A percentile compares a stretch with the other conserved stretches of the same genome.
Evolutionary conservation across 78 protist species (phyloP).

Genomic region (Dictyostelium brefeldianum): DNA sequence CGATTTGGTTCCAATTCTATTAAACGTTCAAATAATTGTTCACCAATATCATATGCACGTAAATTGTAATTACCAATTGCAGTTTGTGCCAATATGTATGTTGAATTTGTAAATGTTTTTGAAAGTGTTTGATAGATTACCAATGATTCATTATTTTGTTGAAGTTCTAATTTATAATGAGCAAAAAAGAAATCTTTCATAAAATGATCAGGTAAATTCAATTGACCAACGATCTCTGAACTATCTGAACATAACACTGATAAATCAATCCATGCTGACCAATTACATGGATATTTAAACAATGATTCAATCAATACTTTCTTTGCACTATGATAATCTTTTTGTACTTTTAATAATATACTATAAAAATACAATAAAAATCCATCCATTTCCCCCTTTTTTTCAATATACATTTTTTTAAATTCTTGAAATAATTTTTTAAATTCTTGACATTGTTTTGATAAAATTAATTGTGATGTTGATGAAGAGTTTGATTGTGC

Average conservation of each 20-base stretch:
- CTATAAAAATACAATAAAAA: slow-evolving; percentile 64
- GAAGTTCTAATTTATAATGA: slow-evolving; percentile 74
- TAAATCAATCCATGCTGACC: slow-evolving; percentile 84
- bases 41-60: slow-evolving; percentile 81
- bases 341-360: slow-evolving; percentile 25
- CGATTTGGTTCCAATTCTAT: slow-evolving; percentile 86
- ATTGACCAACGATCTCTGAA: slow-evolving; percentile 13
- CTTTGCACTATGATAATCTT: background rate
- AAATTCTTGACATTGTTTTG: slow-evolving; percentile 15
- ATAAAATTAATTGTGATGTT: background rate
- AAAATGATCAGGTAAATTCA: slow-evolving; percentile 53
- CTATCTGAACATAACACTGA: slow-evolving; percentile 52
- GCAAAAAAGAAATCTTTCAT: slow-evolving; percentile 88
- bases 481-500: background rate
- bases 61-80: slow-evolving; percentile 87
- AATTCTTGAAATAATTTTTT: slow-evolving; percentile 13
- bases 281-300: slow-evolving; percentile 71
- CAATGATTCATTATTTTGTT: slow-evolving; percentile 64
- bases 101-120: slow-evolving; percentile 50
- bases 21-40: slow-evolving; percentile 77
- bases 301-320: slow-evolving; percentile 44
- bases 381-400: slow-evolving; percentile 31
- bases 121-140: slow-evolving; percentile 62
- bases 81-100: slow-evolving; percentile 80
- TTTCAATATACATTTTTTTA: background rate